Evolutionary conservation across 345 rosid genomes (phyloP).

Genomic region (Boechera divaricarpa): DNA sequence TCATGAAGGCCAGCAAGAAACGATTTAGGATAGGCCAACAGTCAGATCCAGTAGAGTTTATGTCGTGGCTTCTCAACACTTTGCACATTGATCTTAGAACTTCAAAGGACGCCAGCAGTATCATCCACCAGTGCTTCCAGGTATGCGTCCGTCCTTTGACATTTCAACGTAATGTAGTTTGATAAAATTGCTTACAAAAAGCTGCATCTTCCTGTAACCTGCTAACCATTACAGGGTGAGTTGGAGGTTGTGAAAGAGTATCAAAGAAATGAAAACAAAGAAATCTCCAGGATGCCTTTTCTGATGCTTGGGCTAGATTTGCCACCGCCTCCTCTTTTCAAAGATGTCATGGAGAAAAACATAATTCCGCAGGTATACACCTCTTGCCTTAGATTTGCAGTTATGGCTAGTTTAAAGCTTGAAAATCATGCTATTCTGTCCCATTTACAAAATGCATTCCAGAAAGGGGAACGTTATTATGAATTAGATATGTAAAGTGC

Average conservation of each 20-base stretch:
- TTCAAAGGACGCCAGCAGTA: conserved; percentile 69
- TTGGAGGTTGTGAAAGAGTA: conserved; percentile 84
- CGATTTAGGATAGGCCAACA: conserved; percentile 84
- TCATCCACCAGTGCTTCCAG: conserved; percentile 92
- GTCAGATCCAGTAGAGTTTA: conserved; percentile 96
- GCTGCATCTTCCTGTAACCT: neutral
- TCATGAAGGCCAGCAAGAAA: conserved; percentile 94
- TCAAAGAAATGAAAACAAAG: conserved; percentile 59
- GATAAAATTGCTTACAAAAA: neutral
- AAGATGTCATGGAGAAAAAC: conserved; percentile 99
- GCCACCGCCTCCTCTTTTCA: conserved; percentile 97
- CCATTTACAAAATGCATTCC: conserved; percentile 5
- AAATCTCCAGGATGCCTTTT: conserved; percentile 85
- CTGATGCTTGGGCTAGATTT: conserved; percentile 97
- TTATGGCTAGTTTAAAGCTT: conserved; percentile 15
- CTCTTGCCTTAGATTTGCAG: conserved; percentile 9
- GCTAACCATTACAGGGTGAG: conserved; percentile 65
- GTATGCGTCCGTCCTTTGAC: conserved; percentile 45
- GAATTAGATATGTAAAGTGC: neutral
- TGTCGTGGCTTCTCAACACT: conserved; percentile 97
- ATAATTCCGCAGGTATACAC: conserved; percentile 89
- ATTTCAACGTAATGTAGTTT: neutral
- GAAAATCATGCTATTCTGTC: neutral
- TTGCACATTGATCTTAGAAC: conserved; percentile 75
- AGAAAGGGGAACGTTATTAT: neutral